Conservation (phyloP, 2,329 filamentous ascomycete genomes). For the Lachnellula cervina region DNA sequence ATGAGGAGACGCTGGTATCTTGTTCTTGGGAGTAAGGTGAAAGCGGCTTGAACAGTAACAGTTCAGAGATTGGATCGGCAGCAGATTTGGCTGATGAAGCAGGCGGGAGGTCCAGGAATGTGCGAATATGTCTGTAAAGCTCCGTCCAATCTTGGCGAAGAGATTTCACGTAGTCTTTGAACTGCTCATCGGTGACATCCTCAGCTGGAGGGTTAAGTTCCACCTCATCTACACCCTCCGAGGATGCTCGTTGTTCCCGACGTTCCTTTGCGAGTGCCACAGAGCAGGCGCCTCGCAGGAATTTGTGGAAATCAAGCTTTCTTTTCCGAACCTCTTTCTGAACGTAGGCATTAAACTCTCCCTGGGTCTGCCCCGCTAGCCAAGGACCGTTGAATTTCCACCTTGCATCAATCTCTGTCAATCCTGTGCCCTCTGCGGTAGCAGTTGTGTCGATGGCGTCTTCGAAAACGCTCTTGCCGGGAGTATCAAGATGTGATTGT, state of each 20-base stretch:
- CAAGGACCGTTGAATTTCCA: slow-evolving; percentile 67
- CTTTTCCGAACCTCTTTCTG: slow-evolving; percentile 48
- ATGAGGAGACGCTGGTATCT: slow-evolving; percentile 30
- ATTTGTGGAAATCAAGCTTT: slow-evolving; percentile 50
- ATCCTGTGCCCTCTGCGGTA: slow-evolving; percentile 22
- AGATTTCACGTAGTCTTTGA: slow-evolving; percentile 47
- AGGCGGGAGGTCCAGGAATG: slow-evolving; percentile 53
- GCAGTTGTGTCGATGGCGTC: slow-evolving; percentile 51
- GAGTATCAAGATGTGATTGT: neutral
- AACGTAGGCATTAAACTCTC: slow-evolving; percentile 54
- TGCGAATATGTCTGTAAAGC: slow-evolving; percentile 51
- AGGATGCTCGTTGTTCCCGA: slow-evolving; percentile 33
- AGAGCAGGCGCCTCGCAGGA: slow-evolving; percentile 47
- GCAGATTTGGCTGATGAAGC: slow-evolving; percentile 6
- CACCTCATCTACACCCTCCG: slow-evolving; percentile 32
- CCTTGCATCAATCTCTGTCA: slow-evolving; percentile 41
- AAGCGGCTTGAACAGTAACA: neutral
- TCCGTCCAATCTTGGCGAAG: slow-evolving; percentile 47
- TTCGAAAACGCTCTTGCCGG: slow-evolving; percentile 53
- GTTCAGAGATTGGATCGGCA: neutral
- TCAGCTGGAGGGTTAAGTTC: slow-evolving; percentile 29
- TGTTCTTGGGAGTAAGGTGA: slow-evolving; percentile 10
- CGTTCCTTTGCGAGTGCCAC: slow-evolving; percentile 38
- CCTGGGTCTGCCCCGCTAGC: slow-evolving; percentile 58
- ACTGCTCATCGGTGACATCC: slow-evolving; percentile 46